These are phyloP conservation scores for Syzygium grande DNA, from an alignment of 345 rosid species.

Conservation along the genomic window DNA sequence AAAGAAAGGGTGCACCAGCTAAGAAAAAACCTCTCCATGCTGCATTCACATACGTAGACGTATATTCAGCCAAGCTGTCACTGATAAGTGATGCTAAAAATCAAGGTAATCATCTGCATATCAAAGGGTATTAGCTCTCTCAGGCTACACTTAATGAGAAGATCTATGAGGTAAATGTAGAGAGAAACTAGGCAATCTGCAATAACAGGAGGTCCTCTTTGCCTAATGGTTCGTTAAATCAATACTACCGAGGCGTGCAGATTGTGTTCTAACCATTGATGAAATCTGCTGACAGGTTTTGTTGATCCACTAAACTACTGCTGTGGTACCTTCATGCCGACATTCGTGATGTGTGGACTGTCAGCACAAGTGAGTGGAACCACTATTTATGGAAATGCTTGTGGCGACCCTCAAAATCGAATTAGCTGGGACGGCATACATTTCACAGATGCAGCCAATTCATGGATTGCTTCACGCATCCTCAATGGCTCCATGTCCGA, in stretches of 20 bases:
- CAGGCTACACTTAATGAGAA: neutral
- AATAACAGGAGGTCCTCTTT: neutral
- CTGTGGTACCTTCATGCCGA: slow-evolving; percentile 34
- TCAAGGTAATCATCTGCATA: neutral
- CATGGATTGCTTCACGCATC: slow-evolving; percentile 30
- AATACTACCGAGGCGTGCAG: neutral
- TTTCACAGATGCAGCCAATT: slow-evolving; percentile 47
- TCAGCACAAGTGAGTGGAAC: slow-evolving; percentile 41
- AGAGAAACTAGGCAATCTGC: neutral
- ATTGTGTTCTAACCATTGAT: neutral
- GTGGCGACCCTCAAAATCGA: slow-evolving; percentile 31
- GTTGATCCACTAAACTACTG: slow-evolving; percentile 48
- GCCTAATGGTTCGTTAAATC: neutral
- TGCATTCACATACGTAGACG: slow-evolving; percentile 26
- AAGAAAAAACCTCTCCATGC: slow-evolving; percentile 18
- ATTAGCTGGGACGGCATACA: slow-evolving; percentile 72
- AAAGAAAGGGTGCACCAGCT: slow-evolving; percentile 19
- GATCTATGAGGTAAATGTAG: neutral
- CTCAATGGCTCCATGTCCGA: slow-evolving; percentile 35
- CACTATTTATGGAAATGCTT: slow-evolving; percentile 41
- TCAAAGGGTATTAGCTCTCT: neutral
- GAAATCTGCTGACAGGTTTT: slow-evolving; percentile 32
- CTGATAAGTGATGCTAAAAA: slow-evolving; percentile 10
- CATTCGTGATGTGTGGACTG: slow-evolving; percentile 34
- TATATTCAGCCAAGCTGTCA: slow-evolving; percentile 29